These are phyloP conservation scores for Kwoniella shandongensis DNA, from an alignment of 768 basidiomycete genomes.

Conservation along the genomic window DNA sequence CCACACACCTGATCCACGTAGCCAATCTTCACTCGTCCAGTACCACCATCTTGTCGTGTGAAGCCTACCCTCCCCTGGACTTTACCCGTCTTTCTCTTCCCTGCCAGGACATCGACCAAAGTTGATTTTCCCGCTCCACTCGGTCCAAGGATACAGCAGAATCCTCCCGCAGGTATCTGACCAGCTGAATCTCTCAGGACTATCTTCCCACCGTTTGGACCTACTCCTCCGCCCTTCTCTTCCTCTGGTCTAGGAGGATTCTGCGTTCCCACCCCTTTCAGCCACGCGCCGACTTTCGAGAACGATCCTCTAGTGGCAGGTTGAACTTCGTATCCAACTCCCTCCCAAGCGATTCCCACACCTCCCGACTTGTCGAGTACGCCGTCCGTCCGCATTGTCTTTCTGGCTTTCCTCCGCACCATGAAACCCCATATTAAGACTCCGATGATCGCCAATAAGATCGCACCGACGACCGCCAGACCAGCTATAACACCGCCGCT, in stretches of 20 bases:
- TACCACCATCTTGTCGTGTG: conserved; percentile 41
- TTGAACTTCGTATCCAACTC: conserved; percentile 66
- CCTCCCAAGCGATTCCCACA: conserved; percentile 67
- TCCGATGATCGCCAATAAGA: conserved; percentile 63
- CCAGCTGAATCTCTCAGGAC: conserved; percentile 73
- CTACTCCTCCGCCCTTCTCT: conserved; percentile 18
- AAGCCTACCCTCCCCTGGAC: conserved; percentile 68
- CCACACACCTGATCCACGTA: conserved; percentile 66
- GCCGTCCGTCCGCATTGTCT: conserved; percentile 49
- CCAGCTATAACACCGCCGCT: conserved; percentile 86
- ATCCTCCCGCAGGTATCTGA: conserved; percentile 70
- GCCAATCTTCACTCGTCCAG: conserved; percentile 62
- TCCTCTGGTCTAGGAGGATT: background rate
- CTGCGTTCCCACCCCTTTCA: background rate
- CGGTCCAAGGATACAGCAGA: conserved; percentile 90
- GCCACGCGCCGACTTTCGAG: background rate
- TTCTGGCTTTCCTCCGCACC: conserved; percentile 65
- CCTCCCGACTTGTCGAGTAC: conserved; percentile 56
- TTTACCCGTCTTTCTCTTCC: conserved; percentile 72
- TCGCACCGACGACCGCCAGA: conserved; percentile 73
- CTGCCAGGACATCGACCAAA: conserved; percentile 83
- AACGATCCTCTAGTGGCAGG: background rate
- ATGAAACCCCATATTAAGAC: conserved; percentile 66
- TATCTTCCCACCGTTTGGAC: conserved; percentile 57
- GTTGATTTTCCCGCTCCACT: conserved; percentile 92